Evolutionary conservation across 31 red algal genomes (phyloP), one percentile per base, ranked within the genome.

Genomic region (Odonthalia washingtoniensis): DNA sequence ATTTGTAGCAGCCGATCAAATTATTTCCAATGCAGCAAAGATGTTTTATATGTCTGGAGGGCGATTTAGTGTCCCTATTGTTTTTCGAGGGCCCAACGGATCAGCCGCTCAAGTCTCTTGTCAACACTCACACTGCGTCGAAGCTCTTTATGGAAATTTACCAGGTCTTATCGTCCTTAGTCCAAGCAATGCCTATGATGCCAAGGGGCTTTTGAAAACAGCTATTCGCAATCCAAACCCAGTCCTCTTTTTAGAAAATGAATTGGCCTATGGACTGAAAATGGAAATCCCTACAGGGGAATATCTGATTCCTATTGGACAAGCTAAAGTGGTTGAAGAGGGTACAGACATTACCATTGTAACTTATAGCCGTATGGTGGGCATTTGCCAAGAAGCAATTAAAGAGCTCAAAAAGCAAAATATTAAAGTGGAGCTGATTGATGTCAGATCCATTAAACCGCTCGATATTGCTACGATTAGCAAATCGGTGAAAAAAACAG

Each of bases 1-100:
- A 26, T 78, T 96, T 74, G 77, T 94, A 45, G 94, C 91, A 28
- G 90, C 94, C 35, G 87, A 96, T 44, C 94, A 96, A 52, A 96
- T 96, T 42, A 39, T 75, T 39, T 39, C 31, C 39, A 75, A 75
- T 75, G 72, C 72, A 35, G 72, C 72, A 33, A 75, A 75, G 39
- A 75, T 39, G 26, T 42, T 75, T 40, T 75, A 32, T 28, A 32
- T 39, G 38, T 75, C 72, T 39, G 72, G 33, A 75, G 72, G 72
- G 32, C n/a, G 39, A 28, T 75, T 75, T 42, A 75, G 39, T 40
- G 31, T 32, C 38, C 72, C 72, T 39, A 75, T 75, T 75, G 72
- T 75, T 40, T 75, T 75, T 42, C 31, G 72, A 40, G 72, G 72
- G 26, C 34, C 72, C 26, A 39, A 32, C 31, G 72, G 72, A 40